Evolutionary conservation across 2,329 filamentous ascomycete genomes (phyloP), one percentile per base, ranked within the genome.

Genomic region (Clarireedia sp.): DNA sequence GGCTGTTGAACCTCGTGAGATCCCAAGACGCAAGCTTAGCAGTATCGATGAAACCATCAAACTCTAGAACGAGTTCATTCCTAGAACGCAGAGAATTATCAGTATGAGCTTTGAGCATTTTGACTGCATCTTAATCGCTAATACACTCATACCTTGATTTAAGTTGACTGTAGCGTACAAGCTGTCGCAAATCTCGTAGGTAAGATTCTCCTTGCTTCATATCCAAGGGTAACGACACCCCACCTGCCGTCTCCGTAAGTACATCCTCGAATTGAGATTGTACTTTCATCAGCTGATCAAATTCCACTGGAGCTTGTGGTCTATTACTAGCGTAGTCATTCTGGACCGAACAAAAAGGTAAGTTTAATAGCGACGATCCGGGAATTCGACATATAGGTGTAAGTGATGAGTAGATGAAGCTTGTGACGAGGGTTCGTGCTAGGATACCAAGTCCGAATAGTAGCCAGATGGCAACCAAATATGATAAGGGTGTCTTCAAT

Each of bases 211-310:
- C 84, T 9, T 82, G 79, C 72, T 90, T 91, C 83, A 94, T 90
- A 62, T 89, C 86, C 62, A 87, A 75, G 0, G 88, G 88, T 3
- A 94, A 72, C 1, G 81, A 82, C 1, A 84, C 80, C 1, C 83
- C 81, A 21, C 83, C 78, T 1, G 82, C 79, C 16, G 81, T 82
- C 57, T 82, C 80, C 61, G 88, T 81, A 3, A 94, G 72, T 0
- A 94, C 82, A 56, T 86, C 80, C 69, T 90, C 87, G 55, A 95
- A 90, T 26, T 83, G 78, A n/a, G 80, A 75, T 69, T 95, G 89
- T 1, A 87, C 80, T 17, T 77, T 77, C 75, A 94, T 86, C 21
- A 95, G 76, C 48, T 85, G 80, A 60, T 89, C 84, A 62, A 92
- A 92, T 64, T 90, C 84, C 12, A 55, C 69, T 60, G 62, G 67